A percentile compares a stretch with the other conserved stretches of the same genome.
Conservation (phyloP, 176 grass and related monocot genomes). For the Dactylis glomerata region DNA sequence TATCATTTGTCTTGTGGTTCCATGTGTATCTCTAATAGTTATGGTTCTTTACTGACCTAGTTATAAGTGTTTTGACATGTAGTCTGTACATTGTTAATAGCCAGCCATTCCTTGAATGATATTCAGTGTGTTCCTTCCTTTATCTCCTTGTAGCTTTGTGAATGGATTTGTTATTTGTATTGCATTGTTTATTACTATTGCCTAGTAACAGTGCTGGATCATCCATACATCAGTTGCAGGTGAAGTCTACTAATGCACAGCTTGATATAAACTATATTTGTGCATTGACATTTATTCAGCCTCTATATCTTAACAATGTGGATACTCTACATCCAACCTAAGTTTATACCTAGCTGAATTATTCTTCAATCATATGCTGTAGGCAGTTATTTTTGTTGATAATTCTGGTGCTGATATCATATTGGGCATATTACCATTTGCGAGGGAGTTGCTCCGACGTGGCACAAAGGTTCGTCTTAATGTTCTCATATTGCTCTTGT, state of each 20-base stretch:
- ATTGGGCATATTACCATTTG: constrained; percentile 90
- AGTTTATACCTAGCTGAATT: constrained; percentile 22
- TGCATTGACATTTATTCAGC: background rate
- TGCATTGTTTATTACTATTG: background rate
- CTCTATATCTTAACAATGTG: background rate
- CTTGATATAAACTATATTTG: background rate
- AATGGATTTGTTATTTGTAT: background rate
- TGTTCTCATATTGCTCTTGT: background rate
- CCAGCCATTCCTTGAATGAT: background rate
- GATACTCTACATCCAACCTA: background rate
- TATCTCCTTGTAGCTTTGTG: background rate
- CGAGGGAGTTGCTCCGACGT: constrained; percentile 82
- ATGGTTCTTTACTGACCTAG: background rate
- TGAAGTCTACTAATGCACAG: background rate
- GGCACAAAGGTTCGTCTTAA: constrained; percentile 77
- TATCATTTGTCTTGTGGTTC: background rate
- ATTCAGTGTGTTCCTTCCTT: background rate
- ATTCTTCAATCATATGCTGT: constrained; percentile 16
- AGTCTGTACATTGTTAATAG: background rate
- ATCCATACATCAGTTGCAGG: background rate
- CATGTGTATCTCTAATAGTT: constrained; percentile 4
- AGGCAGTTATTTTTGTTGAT: constrained; percentile 99
- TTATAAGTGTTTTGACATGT: background rate
- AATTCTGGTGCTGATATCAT: constrained; percentile 99
- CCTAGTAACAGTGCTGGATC: background rate